Evolutionary conservation across 2,329 filamentous ascomycete species (phyloP), one percentile per base, ranked within the genome.

Genomic region (Cytospora mali): DNA sequence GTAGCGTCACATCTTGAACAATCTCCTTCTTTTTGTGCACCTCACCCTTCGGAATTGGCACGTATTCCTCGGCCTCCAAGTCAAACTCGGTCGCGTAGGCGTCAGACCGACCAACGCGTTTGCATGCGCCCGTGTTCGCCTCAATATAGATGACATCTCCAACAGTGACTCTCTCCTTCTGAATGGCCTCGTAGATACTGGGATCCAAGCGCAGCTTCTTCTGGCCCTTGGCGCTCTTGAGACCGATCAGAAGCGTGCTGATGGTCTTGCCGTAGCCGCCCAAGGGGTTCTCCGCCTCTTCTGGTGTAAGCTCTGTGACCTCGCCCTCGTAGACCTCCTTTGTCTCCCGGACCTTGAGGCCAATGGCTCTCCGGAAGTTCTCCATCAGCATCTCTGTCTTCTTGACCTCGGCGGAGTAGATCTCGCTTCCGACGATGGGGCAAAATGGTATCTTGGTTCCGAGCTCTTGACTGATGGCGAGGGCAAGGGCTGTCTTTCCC

Each of bases 21-120:
- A 99, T 96, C 79, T 99, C 95, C 83, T 99, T 99, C 87, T 97
- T 98, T 86, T 99, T 99, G 82, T 98, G 95, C 59, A 99, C 95
- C 73, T 99, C 95, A 63, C 95, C 95, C 81, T 99, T 99, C 62
- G 95, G 95, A 67, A 99, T 96, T 6, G 95, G 95, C 68, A 99
- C 95, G 76, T 99, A 99, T 79, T 99, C 95, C 78, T 99, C 95
- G 2, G 95, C 95, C 80, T 99, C 95, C 55, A 99, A 87, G 75
- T 99, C 95, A 75, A 99, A 99, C 76, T 99, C 95, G 57, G 95
- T 99, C 29, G 93, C 94, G 76, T 98, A 98, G 29, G 95, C 95
- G 75, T 99, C 95, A 52, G 92, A 97, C 72, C 95, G 86, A 57
- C 95, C 95, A 13, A 99, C 95, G 71, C 95, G 88, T 82, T 99